Percentiles rank a stretch among this genome's conserved stretches.
Conservation (phyloP, 352 stramenopile species). For the Thalassiosira mediterranea region DNA sequence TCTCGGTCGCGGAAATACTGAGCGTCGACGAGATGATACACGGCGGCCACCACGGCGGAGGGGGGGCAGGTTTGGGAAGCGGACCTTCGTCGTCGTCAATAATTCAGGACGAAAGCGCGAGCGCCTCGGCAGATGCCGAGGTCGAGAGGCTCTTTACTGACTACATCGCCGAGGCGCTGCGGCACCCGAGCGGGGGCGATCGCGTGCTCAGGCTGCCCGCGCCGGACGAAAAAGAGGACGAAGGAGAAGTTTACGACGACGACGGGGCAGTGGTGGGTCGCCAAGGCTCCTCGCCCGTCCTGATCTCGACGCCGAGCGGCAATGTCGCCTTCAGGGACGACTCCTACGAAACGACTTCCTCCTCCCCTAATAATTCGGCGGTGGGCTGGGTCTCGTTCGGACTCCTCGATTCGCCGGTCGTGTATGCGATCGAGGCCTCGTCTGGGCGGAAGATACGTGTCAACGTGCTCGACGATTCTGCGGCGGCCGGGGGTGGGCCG, state of each 20-base stretch:
- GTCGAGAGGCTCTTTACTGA: slow-evolving; percentile 36
- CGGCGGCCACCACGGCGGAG: slow-evolving; percentile 2
- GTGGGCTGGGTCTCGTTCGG: slow-evolving; percentile 73
- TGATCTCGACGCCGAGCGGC: slow-evolving; percentile 73
- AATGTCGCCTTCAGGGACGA: slow-evolving; percentile 66
- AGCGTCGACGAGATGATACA: slow-evolving; percentile 76
- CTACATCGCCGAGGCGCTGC: slow-evolving; percentile 46
- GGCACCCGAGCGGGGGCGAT: slow-evolving; percentile 42
- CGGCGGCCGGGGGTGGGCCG: too few relatives aligned
- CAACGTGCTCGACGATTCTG: slow-evolving; percentile 72
- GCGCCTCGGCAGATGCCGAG: too few relatives aligned
- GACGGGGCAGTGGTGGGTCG: neutral
- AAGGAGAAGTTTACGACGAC: slow-evolving; percentile 5
- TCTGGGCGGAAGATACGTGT: slow-evolving; percentile 60
- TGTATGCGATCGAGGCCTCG: slow-evolving; percentile 69
- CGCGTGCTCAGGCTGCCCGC: slow-evolving; percentile 36
- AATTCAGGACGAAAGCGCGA: slow-evolving; percentile 10
- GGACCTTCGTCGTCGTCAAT: slow-evolving; percentile 17
- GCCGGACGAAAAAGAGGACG: slow-evolving; percentile 18
- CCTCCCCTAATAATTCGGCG: slow-evolving; percentile 30
- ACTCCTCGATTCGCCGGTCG: slow-evolving; percentile 70
- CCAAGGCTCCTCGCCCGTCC: slow-evolving; percentile 31
- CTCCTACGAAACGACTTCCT: neutral
- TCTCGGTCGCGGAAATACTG: slow-evolving; percentile 71
- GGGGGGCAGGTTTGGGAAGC: too few relatives aligned